Base-by-base conservation (phyloP, 305 asterid species). In the Caryopteris hybrid region DNA sequence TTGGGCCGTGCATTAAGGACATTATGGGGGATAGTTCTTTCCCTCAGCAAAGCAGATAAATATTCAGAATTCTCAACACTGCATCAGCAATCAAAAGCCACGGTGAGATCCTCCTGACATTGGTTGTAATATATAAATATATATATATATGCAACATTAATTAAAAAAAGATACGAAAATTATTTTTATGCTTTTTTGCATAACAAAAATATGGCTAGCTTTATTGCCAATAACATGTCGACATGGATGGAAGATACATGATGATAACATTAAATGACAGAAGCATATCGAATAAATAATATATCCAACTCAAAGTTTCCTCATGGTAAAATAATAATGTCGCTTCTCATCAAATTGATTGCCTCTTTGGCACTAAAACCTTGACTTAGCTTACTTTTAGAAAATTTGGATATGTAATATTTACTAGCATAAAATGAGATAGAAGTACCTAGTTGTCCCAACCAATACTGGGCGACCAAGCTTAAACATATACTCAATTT, bases 1-100 rank as follows among this genome's bases (percentile, higher is more conserved):
- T 95, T 91, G 70, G 99, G 98, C 46, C 95, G 94, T 45, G 99
- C 99, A 78, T 95, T 95, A 52, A 95, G 98, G 79, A 95, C 91
- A 71, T 91, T 95, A 84, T 95, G 99, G 25, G 99, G 95, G 63
- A 95, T 81, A 65, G 77, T 81, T 70, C 88, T 86, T 70, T 84
- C 75, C 80, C 79, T 89, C 84, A 95, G 85, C 80, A 89, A 74
- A 65, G 73, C 79, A 64, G 98, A 95, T 70, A 95, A 83, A 79
- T 84, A 67, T 78, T 91, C 98, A 70, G 99, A 95, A 82, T 95
- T 86, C 78, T 91, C 98, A 23, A 95, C 99, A 79, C 99, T 95
- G 96, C 83, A 82, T 64, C 72, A 74, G 71, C 39, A 76, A 72
- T 62, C 34, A 67, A 80, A 65, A 70, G 48, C 78, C 70, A 43